Base-by-base conservation (phyloP, 176 grass and related monocot genomes). In the Chloris gayana region DNA sequence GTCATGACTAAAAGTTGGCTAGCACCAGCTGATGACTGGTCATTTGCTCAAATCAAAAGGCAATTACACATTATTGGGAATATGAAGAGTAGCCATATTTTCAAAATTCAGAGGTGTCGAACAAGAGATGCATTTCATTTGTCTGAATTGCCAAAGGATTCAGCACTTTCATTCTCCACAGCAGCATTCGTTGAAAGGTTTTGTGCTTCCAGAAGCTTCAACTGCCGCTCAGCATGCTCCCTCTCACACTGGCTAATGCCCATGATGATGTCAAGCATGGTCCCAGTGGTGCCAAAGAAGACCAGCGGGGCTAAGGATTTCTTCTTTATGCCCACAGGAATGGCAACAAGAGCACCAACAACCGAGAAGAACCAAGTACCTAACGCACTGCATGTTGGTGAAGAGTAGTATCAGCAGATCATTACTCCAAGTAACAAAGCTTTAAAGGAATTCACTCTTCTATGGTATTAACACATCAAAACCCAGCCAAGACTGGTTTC, bases 231-330 rank as follows among this genome's bases (percentile, higher is more conserved):
- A 1, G 88, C 90, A 77, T 98, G 96, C 70, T 98, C 92, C 84
- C 92, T 64, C 75, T 95, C 92, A 3, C 96, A 98, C 38, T 95
- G 90, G 79, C 79, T 95, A 88, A 98, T 95, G 64, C 96, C 96
- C 79, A 88, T 93, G 56, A 98, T 91, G 69, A 98, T 95, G 79
- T 98, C 96, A 65, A 95, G 88, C 96, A 98, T 98, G n/a, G 92
- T 98, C 75, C 96, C 96, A 17, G 96, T 98, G 1, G 92, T 95
- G 38, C 90, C 96, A 22, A 93, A 98, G 57, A 95, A 98, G 27
- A 98, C 92, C 51, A 98, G 75, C 0, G 96, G 96, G 15, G 78
- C 92, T 15, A 98, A 81, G 0, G 96, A 98, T 79, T 98, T 98
- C 81, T 63, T 95, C 56, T 91, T 90, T 84, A 98, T 95, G 47